These are phyloP conservation scores for Usnea hakonensis DNA, from an alignment of 495 filamentous ascomycete genomes.

Conservation along the genomic window DNA sequence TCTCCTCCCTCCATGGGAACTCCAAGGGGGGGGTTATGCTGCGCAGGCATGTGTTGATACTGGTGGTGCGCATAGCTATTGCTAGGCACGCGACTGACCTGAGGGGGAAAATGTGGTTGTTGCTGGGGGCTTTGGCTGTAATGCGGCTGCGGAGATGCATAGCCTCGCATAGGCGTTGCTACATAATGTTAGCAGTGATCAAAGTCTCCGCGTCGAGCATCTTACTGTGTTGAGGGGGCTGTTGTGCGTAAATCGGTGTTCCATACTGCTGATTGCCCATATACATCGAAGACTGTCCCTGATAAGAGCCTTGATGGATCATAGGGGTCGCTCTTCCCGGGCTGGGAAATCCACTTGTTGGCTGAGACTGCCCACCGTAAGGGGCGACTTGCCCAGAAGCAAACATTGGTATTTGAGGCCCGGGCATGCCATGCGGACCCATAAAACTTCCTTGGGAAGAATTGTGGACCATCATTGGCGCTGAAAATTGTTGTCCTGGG, in stretches of 20 bases:
- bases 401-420: slow-evolving; percentile 68
- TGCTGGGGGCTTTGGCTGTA: slow-evolving; percentile 60
- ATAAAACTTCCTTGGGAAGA: slow-evolving; percentile 52
- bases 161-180: slow-evolving; percentile 55
- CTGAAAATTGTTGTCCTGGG: slow-evolving; percentile 57
- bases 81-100: slow-evolving; percentile 51
- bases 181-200: slow-evolving; percentile 28
- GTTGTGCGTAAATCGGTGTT: slow-evolving; percentile 58
- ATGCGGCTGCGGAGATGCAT: slow-evolving; percentile 51
- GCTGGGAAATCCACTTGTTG: slow-evolving; percentile 74
- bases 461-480: slow-evolving; percentile 75
- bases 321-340: slow-evolving; percentile 69
- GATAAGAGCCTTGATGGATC: slow-evolving; percentile 73
- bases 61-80: slow-evolving; percentile 51
- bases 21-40: slow-evolving; percentile 34
- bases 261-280: slow-evolving; percentile 63
- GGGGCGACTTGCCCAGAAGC: slow-evolving; percentile 59
- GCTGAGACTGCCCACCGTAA: slow-evolving; percentile 55
- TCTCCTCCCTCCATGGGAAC: slow-evolving; percentile 43
- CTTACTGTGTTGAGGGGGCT: slow-evolving; percentile 60
- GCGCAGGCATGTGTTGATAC: slow-evolving; percentile 37
- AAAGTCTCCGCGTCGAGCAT: slow-evolving; percentile 25
- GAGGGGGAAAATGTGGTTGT: slow-evolving; percentile 55
- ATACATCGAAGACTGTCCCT: slow-evolving; percentile 59
- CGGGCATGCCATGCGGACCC: slow-evolving; percentile 47